These are phyloP conservation scores for Houttuynia cordata DNA, from an alignment of 164 flowering plant species.

Conservation along the genomic window DNA sequence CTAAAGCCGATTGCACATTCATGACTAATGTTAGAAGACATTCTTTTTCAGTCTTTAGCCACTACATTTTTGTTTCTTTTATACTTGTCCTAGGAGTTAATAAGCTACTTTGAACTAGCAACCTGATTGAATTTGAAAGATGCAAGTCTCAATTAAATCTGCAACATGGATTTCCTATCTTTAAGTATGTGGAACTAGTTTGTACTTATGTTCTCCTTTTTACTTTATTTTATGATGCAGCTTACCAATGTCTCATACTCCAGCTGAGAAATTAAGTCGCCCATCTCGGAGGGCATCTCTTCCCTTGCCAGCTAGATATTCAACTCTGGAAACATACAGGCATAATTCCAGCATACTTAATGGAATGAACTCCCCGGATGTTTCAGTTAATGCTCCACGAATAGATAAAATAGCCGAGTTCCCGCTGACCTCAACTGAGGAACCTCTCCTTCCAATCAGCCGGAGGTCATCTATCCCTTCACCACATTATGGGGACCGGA, in stretches of 20 bases:
- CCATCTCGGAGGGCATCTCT: constrained; percentile 61
- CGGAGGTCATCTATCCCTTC: constrained; percentile 28
- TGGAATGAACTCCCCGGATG: constrained; percentile 62
- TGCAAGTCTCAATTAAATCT: too few relatives aligned
- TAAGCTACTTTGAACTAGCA: too few relatives aligned
- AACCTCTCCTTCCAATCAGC: constrained; percentile 30
- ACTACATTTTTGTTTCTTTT: too few relatives aligned
- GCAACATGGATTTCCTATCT: too few relatives aligned
- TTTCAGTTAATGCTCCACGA: constrained; percentile 81
- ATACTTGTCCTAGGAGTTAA: too few relatives aligned
- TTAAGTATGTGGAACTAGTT: too few relatives aligned
- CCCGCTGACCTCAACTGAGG: constrained; percentile 63
- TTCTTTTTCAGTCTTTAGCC: too few relatives aligned
- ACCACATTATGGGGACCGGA: constrained; percentile 32
- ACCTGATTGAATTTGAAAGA: too few relatives aligned
- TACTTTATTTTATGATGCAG: constrained; percentile 28
- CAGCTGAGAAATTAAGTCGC: constrained; percentile 24
- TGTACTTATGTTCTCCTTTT: background rate
- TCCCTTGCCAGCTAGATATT: constrained; percentile 40
- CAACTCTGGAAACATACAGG: constrained; percentile 20
- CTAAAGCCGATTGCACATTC: too few relatives aligned
- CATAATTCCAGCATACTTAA: constrained; percentile 31
- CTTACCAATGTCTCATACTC: constrained; percentile 29
- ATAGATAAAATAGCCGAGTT: constrained; percentile 85
- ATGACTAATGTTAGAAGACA: too few relatives aligned